Evolutionary conservation across 2,329 filamentous ascomycete species (phyloP).

Genomic region (Didymella pomorum): DNA sequence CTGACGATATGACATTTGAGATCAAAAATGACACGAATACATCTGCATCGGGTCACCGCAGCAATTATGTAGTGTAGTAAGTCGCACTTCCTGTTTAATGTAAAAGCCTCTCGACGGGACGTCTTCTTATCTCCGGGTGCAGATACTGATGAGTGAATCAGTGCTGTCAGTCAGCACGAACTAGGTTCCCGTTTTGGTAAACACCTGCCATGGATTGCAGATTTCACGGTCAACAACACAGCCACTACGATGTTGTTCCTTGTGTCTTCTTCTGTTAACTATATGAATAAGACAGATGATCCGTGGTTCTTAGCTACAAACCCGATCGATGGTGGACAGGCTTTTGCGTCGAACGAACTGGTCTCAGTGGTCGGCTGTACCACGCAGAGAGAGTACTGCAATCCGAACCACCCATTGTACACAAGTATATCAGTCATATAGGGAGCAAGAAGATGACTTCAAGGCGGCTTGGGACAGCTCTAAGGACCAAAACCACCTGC

Average conservation of each 20-base stretch:
- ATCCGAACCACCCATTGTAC: not conserved
- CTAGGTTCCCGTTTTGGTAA: not conserved
- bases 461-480: not conserved
- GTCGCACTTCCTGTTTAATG: too few relatives aligned
- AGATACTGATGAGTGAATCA: not conserved
- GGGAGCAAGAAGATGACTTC: not conserved
- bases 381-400: not conserved
- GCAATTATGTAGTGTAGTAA: not conserved
- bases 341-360: not conserved
- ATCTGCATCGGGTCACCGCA: not conserved
- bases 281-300: not conserved
- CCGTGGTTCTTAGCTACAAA: not conserved
- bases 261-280: not conserved
- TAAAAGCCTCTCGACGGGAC: too few relatives aligned
- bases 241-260: not conserved
- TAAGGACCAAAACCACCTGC: not conserved
- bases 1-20: not conserved
- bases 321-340: fast-evolving
- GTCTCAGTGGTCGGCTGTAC: not conserved
- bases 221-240: not conserved
- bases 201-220: not conserved
- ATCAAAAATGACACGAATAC: not conserved
- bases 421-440: not conserved
- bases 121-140: too few relatives aligned
- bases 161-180: not conserved